Evolutionary conservation across 2,329 filamentous ascomycete species (phyloP), one percentile per base, ranked within the genome.

Genomic region (Thelonectria olida): DNA sequence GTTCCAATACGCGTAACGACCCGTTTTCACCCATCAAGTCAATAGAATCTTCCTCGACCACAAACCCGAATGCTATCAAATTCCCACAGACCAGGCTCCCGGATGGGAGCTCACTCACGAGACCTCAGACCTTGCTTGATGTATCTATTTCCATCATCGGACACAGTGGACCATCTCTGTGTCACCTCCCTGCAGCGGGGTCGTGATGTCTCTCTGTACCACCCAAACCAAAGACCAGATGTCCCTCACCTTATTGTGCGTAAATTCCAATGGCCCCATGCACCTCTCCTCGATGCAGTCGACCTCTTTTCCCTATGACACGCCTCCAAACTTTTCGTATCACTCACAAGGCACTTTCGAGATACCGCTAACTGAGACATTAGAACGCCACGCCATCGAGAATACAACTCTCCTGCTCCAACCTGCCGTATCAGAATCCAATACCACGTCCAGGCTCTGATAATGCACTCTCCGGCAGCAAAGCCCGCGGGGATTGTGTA

Each of bases 361-460:
- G 8, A 41, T 48, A 20, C 17, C 61, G 42, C 38, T 45, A 27
- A 36, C 69, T 66, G 69, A 71, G 67, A 71, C 66, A 71, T 71
- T 62, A 61, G 54, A 20, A 53, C 54, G 47, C 55, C 49, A 31
- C 28, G n/a, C n/a, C n/a, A n/a, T n/a, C n/a, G n/a, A n/a, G n/a
- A 7, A 9, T n/a, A 28, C 44, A 27, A 19, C 19, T 17, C 45
- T n/a, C 52, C 19, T 50, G 44, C 58, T 41, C 64, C 17, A n/a
- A 7, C 41, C 39, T 53, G 47, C 58, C 42, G 42, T 45, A 64
- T 64, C 62, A 47, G 53, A 58, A 17, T n/a, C n/a, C n/a, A 15
- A 10, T 41, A 54, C 52, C 45, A 52, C 54, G 52, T 10, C 38
- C 62, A 27, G 25, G 9, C 25, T 27, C 56, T 60, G 68, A 71